Conservation (phyloP, 2,329 filamentous ascomycete species). For the Tolypocladium album region DNA sequence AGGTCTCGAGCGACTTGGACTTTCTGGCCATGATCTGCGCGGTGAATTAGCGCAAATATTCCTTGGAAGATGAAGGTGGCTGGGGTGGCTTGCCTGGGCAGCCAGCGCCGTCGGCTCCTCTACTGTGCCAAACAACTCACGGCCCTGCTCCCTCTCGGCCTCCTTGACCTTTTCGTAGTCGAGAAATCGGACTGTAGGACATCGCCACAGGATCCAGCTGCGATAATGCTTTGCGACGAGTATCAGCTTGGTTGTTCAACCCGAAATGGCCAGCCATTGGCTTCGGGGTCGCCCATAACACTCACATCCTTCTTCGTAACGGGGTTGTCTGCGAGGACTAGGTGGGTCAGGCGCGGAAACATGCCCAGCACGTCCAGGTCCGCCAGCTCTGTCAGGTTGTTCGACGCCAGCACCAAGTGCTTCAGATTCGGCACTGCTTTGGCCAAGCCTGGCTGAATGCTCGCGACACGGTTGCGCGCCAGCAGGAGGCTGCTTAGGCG, state of each 20-base stretch:
- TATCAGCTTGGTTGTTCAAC: conserved; percentile 1
- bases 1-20: conserved; percentile 58
- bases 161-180: conserved; percentile 90
- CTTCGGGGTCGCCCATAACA: conserved; percentile 4
- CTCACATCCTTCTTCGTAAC: conserved; percentile 85
- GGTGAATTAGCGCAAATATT: not conserved
- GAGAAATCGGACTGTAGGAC: conserved; percentile 75
- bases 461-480: conserved; percentile 76
- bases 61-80: not conserved
- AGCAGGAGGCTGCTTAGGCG: conserved; percentile 81
- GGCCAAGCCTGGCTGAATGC: conserved; percentile 66
- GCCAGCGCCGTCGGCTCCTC: conserved; percentile 74
- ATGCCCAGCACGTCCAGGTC: conserved; percentile 73
- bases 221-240: conserved; percentile 62
- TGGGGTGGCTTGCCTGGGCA: conserved; percentile 35
- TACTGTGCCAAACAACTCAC: conserved; percentile 71
- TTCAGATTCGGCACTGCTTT: conserved; percentile 71
- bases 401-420: conserved; percentile 73
- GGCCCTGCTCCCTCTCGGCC: conserved; percentile 64
- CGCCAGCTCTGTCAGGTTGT: conserved; percentile 72
- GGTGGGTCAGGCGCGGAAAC: conserved; percentile 62
- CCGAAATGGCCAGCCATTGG: not conserved
- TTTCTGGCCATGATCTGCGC: conserved; percentile 70
- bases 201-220: conserved; percentile 81
- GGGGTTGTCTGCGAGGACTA: conserved; percentile 78